Evolutionary conservation across 495 filamentous ascomycete species (phyloP).

Genomic region (Aspergillus bertholletiae): DNA sequence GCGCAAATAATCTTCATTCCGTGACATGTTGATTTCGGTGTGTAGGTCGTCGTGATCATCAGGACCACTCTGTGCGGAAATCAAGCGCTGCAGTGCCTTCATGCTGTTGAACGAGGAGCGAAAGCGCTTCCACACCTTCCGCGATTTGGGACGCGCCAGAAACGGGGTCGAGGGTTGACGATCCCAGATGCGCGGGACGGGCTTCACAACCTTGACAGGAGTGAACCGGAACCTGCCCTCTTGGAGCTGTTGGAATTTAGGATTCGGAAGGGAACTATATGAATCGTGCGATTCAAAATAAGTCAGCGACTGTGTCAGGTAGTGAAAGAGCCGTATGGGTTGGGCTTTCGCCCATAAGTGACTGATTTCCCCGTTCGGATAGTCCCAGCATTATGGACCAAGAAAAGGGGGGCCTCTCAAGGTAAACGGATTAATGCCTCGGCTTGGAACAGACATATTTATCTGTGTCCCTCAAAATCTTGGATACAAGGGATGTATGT

Average conservation of each 20-base stretch:
- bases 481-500: not conserved
- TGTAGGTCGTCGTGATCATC: constrained; percentile 21
- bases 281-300: not conserved
- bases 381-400: not conserved
- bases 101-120: constrained; percentile 39
- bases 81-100: constrained; percentile 31
- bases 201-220: constrained; percentile 30
- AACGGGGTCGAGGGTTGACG: constrained; percentile 54
- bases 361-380: not conserved
- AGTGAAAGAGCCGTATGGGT: not conserved
- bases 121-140: constrained; percentile 53
- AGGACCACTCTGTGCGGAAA: constrained; percentile 10
- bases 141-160: constrained; percentile 35
- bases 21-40: constrained; percentile 32
- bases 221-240: constrained; percentile 36
- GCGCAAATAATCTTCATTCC: constrained; percentile 28
- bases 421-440: not conserved
- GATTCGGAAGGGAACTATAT: not conserved
- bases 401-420: not conserved
- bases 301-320: constrained; percentile 1
- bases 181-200: constrained; percentile 47
- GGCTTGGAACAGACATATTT: not conserved
- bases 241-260: not conserved
- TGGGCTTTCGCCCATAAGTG: too few relatives aligned
- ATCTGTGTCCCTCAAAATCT: not conserved